Conservation (phyloP, 176 grass and related monocot genomes). For the Phoenix dactylifera region DNA sequence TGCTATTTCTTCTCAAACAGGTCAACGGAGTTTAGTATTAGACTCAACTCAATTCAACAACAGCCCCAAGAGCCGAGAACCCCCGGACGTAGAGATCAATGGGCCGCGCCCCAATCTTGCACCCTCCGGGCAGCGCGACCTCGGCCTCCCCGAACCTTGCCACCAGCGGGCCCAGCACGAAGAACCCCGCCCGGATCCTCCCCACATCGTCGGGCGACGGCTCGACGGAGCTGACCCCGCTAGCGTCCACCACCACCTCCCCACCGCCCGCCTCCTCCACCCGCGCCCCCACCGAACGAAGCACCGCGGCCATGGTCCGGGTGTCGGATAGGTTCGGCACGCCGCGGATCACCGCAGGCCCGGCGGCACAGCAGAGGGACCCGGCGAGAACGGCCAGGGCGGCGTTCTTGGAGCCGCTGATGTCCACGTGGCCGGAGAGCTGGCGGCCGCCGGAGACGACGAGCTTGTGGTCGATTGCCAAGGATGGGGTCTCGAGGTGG, state of each 20-base stretch:
- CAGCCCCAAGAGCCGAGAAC: constrained; percentile 10
- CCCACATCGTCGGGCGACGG: not conserved
- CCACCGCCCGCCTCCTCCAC: constrained; percentile 7
- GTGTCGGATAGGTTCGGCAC: constrained; percentile 16
- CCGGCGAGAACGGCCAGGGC: constrained; percentile 13
- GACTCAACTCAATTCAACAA: constrained; percentile 12
- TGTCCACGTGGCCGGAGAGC: constrained; percentile 14
- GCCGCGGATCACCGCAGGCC: not conserved
- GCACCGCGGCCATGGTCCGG: constrained; percentile 11
- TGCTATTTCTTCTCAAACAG: no score
- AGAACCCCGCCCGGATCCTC: constrained; percentile 18
- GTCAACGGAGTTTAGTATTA: no score
- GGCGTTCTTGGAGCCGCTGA: constrained; percentile 22
- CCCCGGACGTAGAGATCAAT: constrained; percentile 15
- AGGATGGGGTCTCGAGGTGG: not conserved
- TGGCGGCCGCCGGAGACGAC: constrained; percentile 6
- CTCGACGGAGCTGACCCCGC: constrained; percentile 1
- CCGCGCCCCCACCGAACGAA: constrained; percentile 5
- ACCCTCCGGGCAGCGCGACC: constrained; percentile 9
- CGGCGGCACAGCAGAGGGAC: constrained; percentile 12
- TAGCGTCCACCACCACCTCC: constrained; percentile 8
- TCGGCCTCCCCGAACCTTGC: constrained; percentile 14
- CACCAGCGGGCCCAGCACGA: constrained; percentile 13
- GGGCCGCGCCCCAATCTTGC: constrained; percentile 13
- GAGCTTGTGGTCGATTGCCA: not conserved